Conservation (phyloP, 164 flowering plant species). For the Tetracentron sinense region DNA sequence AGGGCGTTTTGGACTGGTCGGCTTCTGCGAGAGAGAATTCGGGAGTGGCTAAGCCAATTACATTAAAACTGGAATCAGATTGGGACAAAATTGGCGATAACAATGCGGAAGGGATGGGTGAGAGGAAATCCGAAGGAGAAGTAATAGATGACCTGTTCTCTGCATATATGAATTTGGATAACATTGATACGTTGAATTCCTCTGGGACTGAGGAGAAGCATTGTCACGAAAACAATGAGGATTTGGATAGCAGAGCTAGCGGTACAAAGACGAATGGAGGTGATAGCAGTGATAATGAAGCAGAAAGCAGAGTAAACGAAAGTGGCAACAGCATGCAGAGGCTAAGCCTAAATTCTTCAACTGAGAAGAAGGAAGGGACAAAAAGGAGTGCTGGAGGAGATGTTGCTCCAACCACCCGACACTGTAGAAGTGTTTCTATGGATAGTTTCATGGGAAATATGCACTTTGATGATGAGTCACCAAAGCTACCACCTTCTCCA, state of each 20-base stretch:
- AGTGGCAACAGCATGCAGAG: conserved; percentile 41
- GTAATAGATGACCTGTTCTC: conserved; percentile 75
- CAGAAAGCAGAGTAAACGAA: conserved; percentile 75
- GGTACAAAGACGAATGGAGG: conserved; percentile 79
- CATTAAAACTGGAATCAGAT: conserved; percentile 48
- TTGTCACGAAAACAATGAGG: conserved; percentile 42
- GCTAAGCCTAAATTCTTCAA: conserved; percentile 20
- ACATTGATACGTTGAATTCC: conserved; percentile 63
- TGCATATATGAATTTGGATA: conserved; percentile 83
- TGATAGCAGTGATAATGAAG: conserved; percentile 90
- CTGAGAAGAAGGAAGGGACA: conserved; percentile 52
- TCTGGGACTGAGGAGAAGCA: conserved; percentile 59
- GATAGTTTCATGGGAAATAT: conserved; percentile 54
- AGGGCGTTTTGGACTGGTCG: conserved; percentile 35
- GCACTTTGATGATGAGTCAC: conserved; percentile 58
- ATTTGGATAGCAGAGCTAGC: conserved; percentile 78
- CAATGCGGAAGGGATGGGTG: conserved; percentile 63
- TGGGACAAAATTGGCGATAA: conserved; percentile 44
- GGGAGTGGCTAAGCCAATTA: conserved; percentile 39
- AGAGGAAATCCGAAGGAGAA: conserved; percentile 76
- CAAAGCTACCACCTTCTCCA: conserved; percentile 46
- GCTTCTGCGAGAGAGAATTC: conserved; percentile 34
- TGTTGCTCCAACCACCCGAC: conserved; percentile 39
- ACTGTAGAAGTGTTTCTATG: conserved; percentile 56
- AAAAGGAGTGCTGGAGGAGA: conserved; percentile 43